Evolutionary conservation across 176 grass and related monocot genomes (phyloP).

Genomic region (Leersia perrieri): DNA sequence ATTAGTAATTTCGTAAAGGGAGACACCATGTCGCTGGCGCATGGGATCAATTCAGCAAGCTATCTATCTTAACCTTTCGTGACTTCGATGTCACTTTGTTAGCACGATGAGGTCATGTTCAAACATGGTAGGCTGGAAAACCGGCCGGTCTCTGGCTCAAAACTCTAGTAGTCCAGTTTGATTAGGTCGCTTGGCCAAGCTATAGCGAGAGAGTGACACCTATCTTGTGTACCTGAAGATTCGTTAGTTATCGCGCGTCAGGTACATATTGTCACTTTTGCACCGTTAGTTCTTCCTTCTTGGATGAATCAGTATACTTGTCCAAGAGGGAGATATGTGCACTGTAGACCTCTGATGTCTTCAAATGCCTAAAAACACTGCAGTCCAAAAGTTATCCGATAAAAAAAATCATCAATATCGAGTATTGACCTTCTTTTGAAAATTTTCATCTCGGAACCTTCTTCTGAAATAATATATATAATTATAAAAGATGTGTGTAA

Average conservation of each 20-base stretch:
- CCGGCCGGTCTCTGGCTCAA: not conserved
- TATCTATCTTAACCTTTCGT: not conserved
- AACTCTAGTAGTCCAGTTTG: not conserved
- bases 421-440: not conserved
- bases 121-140: constrained; percentile 36
- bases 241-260: not conserved
- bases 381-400: not conserved
- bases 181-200: not conserved
- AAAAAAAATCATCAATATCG: no score
- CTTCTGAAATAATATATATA: no score
- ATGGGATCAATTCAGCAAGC: not conserved
- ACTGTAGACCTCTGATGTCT: not conserved
- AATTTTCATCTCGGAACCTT: no score
- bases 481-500: no score
- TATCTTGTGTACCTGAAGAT: not conserved
- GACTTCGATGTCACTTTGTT: constrained; percentile 20
- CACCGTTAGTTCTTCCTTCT: constrained; percentile 12
- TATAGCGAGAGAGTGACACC: not conserved
- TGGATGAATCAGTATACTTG: not conserved
- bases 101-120: constrained; percentile 35
- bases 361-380: not conserved
- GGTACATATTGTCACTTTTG: constrained; percentile 18
- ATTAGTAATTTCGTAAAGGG: not conserved
- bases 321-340: no score
- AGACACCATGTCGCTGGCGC: not conserved